Percentiles rank a stretch among this genome's conserved stretches.
These are phyloP conservation scores for Ascochyta koolunga DNA, from an alignment of 2,329 filamentous ascomycete species.

Conservation along the genomic window DNA sequence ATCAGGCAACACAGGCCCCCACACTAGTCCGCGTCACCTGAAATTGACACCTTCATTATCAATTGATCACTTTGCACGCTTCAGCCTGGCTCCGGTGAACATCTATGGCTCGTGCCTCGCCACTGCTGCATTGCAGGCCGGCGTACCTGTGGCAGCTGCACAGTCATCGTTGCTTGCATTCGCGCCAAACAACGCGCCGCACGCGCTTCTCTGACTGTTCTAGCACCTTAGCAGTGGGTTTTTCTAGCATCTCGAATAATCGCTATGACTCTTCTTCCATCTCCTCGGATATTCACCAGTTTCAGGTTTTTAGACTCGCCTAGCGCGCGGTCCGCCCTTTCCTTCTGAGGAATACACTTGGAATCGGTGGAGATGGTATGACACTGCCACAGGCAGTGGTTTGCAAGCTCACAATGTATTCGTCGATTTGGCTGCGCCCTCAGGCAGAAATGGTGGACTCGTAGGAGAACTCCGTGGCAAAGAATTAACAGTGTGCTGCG, in stretches of 20 bases:
- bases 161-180: constrained; percentile 7
- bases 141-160: constrained; percentile 5
- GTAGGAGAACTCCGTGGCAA: neutral
- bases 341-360: constrained; percentile 3
- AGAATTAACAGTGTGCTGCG: neutral
- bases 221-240: neutral
- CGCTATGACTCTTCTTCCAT: constrained; percentile 3
- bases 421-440: constrained; percentile 1
- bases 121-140: neutral
- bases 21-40: constrained; percentile 9
- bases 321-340: constrained; percentile 11
- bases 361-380: neutral
- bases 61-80: neutral
- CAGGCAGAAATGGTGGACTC: constrained; percentile 10
- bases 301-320: neutral
- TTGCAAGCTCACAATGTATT: neutral
- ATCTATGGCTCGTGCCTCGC: neutral
- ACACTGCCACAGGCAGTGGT: constrained; percentile 13
- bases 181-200: neutral
- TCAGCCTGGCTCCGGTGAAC: constrained; percentile 4
- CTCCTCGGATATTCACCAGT: neutral
- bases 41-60: constrained; percentile 11
- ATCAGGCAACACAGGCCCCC: constrained; percentile 13
- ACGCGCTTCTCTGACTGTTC: neutral
- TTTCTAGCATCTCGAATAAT: neutral